Percentiles rank a stretch among this genome's conserved stretches.
phyloP scores from a whole-genome alignment of 2,329 filamentous ascomycete species.

The Beauveria sp. region DNA sequence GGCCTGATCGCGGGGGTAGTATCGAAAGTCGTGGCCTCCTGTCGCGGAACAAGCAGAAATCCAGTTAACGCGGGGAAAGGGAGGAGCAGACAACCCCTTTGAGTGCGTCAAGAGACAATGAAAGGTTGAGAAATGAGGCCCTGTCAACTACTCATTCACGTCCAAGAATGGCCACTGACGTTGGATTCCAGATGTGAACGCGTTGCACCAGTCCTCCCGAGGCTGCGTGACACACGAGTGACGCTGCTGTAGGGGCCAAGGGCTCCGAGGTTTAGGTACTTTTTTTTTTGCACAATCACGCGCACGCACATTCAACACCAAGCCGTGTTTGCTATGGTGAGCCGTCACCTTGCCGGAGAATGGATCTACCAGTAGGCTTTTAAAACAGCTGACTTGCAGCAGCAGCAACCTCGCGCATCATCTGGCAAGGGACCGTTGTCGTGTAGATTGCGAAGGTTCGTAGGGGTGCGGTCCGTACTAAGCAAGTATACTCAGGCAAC shows the following conservation, averaged over 20 bases:
- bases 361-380: background rate
- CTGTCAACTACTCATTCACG: background rate
- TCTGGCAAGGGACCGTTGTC: background rate
- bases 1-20: background rate
- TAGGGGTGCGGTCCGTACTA: background rate
- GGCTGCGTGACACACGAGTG: slow-evolving; percentile 1
- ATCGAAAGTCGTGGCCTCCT: background rate
- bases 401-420: slow-evolving; percentile 3
- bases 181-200: background rate
- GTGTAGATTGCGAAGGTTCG: background rate
- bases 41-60: background rate
- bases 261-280: background rate
- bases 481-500: no score
- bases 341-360: background rate
- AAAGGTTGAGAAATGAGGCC: background rate
- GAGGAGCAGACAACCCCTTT: background rate
- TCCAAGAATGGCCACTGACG: background rate
- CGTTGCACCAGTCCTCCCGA: background rate
- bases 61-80: background rate
- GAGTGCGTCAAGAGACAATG: background rate
- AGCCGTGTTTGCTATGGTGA: background rate
- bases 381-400: slow-evolving; percentile 6
- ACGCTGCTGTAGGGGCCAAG: background rate
- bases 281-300: slow-evolving; percentile 4
- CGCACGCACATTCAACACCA: background rate